Evolutionary conservation across 352 stramenopile genomes (phyloP), one percentile per base, ranked within the genome.

Genomic region (Globisporangium polare): DNA sequence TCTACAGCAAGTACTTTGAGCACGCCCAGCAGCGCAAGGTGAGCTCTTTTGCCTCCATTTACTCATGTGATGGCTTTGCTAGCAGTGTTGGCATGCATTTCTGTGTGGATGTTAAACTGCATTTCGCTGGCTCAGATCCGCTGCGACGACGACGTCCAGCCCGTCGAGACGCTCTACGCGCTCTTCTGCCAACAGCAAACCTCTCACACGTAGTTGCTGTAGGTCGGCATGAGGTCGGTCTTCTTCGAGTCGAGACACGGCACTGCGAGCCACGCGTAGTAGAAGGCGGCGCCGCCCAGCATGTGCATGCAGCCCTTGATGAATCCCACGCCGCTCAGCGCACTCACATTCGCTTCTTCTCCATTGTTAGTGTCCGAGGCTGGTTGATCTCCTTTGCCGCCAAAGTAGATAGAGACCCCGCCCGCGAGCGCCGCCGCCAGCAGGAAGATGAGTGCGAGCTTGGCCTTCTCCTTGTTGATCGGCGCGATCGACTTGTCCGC

Each of bases 171-270:
- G 50, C 64, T 80, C 66, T 84, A 82, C 60, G 51, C 62, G 27
- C 60, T 69, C 29, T 82, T 82, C 56, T 26, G 76, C 42, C 46
- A 60, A 29, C 70, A 72, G 10, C 33, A 51, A 12, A 13, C 2
- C 17, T 10, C 27, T 73, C 69, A 90, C 47, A 90, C 53, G 60
- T 76, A 86, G 43, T 61, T 74, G 43, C 73, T 83, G 67, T 92
- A 84, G 2, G 73, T 86, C 3, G 78, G 80, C 50, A 90, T 90
- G 24, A 90, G 69, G 53, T 92, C 83, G 29, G 83, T 86, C 68
- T 92, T 92, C 68, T 92, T 92, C 17, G 83, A 90, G 66, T 92
- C 83, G 46, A 92, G 72, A 47, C 83, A 92, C 22, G 83, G 78
- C 18, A 90, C 80, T 12, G 77, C 75, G 5, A 89, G 76, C 83